Conservation (phyloP, 2,329 filamentous ascomycete genomes). For the Colletotrichum salicis region DNA sequence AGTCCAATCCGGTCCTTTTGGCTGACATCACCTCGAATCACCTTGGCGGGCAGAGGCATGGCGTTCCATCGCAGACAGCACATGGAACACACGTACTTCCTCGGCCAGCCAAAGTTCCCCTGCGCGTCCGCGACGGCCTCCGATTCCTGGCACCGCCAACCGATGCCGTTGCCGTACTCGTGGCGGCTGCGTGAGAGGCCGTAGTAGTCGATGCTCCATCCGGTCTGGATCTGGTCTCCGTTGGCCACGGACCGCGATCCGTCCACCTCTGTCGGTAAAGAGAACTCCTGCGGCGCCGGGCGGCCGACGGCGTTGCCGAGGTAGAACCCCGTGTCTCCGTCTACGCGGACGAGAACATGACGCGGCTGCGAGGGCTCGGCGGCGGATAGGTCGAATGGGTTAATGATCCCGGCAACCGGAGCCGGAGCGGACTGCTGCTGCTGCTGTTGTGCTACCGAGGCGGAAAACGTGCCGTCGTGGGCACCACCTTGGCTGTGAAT, state of each 20-base stretch:
- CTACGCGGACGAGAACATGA: constrained; percentile 30
- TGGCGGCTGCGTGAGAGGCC: constrained; percentile 12
- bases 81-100: constrained; percentile 28
- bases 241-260: constrained; percentile 23
- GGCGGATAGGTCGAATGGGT: constrained; percentile 29
- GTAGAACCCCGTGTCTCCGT: constrained; percentile 23
- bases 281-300: background rate
- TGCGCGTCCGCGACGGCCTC: constrained; percentile 29
- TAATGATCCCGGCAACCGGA: constrained; percentile 9
- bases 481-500: background rate
- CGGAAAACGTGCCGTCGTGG: constrained; percentile 6
- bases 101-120: constrained; percentile 18
- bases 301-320: constrained; percentile 16
- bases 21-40: constrained; percentile 29
- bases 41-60: constrained; percentile 28
- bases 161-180: constrained; percentile 29
- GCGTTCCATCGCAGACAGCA: constrained; percentile 34
- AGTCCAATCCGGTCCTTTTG: constrained; percentile 30
- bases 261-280: background rate
- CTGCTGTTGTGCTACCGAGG: background rate
- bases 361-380: constrained; percentile 20
- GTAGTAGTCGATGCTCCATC: constrained; percentile 33
- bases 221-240: constrained; percentile 26
- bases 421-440: background rate
- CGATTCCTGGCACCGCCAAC: constrained; percentile 32